Evolutionary conservation across 306 rosid genomes (phyloP).

Genomic region (Dalbergia cultrata): DNA sequence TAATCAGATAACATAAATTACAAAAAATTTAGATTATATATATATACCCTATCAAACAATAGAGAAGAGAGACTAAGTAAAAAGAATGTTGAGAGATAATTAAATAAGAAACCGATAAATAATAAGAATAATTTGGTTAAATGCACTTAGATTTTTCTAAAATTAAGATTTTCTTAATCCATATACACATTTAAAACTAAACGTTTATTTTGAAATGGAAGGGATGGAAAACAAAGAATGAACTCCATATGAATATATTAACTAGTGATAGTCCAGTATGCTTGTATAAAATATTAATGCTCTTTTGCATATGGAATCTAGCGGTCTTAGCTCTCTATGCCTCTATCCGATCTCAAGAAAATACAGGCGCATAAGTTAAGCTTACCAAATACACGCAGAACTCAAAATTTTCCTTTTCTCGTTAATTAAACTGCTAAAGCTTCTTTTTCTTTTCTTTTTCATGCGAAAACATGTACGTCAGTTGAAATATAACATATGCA

Average conservation of each 20-base stretch:
- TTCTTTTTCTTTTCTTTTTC: neutral
- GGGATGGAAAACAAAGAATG: neutral
- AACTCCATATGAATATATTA: neutral
- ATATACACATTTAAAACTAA: too few species aligned
- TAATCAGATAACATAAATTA: too few species aligned
- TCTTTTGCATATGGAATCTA: neutral
- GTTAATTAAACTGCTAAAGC: neutral
- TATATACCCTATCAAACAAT: too few species aligned
- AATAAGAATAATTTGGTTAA: too few species aligned
- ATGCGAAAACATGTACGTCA: too few species aligned
- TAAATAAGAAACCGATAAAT: too few species aligned
- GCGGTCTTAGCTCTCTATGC: neutral
- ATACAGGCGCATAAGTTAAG: neutral
- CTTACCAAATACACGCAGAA: neutral
- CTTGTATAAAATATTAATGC: neutral
- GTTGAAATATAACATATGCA: neutral
- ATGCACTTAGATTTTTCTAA: too few species aligned
- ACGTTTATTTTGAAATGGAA: too few species aligned
- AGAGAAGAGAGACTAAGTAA: too few species aligned
- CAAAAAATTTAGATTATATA: too few species aligned
- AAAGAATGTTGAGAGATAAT: too few species aligned
- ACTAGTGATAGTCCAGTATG: neutral
- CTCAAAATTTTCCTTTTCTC: neutral
- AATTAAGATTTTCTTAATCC: too few species aligned
- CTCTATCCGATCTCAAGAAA: neutral